These are phyloP conservation scores for Vaccinium corymbosum DNA, from an alignment of 148 eudicot species.

Conservation along the genomic window DNA sequence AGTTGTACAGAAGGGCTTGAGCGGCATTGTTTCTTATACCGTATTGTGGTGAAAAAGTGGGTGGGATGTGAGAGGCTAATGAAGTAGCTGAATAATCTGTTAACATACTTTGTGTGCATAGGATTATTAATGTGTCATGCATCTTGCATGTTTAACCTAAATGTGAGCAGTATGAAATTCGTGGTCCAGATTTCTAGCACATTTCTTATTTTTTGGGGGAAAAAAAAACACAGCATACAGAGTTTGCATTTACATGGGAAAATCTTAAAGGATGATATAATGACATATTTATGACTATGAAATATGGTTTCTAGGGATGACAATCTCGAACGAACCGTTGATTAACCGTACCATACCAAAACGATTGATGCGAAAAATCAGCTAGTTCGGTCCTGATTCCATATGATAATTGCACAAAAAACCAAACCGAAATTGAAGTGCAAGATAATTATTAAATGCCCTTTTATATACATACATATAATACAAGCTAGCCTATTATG, in stretches of 20 bases:
- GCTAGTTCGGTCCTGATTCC: no score
- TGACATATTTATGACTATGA: neutral
- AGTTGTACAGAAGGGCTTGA: conserved; percentile 2
- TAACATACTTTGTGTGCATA: conserved; percentile 32
- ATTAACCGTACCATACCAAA: no score
- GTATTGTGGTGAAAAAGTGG: conserved; percentile 8
- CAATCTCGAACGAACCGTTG: no score
- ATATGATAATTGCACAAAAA: no score
- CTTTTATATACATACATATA: no score
- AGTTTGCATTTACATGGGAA: neutral
- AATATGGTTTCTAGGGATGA: neutral
- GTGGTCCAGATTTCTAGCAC: neutral
- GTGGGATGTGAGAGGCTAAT: conserved; percentile 22
- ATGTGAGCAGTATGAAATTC: neutral
- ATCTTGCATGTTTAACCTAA: conserved; percentile 31
- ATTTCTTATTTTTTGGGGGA: neutral
- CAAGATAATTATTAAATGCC: no score
- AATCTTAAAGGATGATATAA: neutral
- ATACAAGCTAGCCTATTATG: no score
- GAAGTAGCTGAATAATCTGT: neutral
- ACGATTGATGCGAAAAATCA: no score
- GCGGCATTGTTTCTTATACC: conserved; percentile 10
- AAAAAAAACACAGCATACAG: neutral
- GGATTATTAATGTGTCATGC: conserved; percentile 26
- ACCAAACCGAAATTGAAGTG: no score